These are phyloP conservation scores for Salicornia ramosissima DNA, from an alignment of 148 eudicot genomes.

Conservation along the genomic window DNA sequence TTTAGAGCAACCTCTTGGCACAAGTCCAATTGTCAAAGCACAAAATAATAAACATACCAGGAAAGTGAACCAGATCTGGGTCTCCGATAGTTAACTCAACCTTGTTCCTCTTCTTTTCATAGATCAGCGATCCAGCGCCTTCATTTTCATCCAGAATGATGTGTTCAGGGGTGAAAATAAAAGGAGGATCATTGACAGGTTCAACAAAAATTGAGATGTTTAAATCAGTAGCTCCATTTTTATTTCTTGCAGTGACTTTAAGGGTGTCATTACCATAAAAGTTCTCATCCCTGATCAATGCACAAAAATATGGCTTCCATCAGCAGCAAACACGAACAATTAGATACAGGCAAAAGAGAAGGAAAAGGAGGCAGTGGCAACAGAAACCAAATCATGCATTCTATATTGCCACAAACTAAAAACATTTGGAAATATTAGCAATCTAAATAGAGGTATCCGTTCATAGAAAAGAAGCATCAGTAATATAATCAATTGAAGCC, in stretches of 20 bases:
- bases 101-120: conserved; percentile 38
- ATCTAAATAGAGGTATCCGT: neutral
- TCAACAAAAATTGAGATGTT: conserved; percentile 61
- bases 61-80: conserved; percentile 67
- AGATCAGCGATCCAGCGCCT: conserved; percentile 45
- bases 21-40: neutral
- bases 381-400: neutral
- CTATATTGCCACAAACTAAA: neutral
- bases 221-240: conserved; percentile 52
- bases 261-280: conserved; percentile 67
- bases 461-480: neutral
- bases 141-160: conserved; percentile 48
- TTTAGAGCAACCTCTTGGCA: neutral
- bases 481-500: neutral
- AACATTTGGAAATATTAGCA: neutral
- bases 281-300: conserved; percentile 54
- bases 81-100: conserved; percentile 59
- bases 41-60: conserved; percentile 43
- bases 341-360: neutral
- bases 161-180: conserved; percentile 51
- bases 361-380: neutral
- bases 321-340: neutral
- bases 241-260: conserved; percentile 52
- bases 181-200: conserved; percentile 88
- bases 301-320: conserved; percentile 9